Conservation (phyloP, 2,329 filamentous ascomycete genomes). For the Coniella lustricola region DNA sequence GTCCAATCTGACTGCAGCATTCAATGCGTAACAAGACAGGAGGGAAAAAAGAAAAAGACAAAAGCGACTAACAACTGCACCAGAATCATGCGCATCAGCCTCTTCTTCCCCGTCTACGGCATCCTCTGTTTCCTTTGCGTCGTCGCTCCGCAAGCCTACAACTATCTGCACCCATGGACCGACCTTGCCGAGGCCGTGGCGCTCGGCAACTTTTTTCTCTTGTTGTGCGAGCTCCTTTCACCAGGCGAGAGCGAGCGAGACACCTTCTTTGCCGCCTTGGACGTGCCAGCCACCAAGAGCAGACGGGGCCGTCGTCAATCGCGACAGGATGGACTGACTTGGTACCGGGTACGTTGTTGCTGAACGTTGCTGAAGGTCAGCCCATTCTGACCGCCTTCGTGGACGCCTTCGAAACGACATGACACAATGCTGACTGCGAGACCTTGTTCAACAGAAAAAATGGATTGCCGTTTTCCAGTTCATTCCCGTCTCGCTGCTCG, state of each 20-base stretch:
- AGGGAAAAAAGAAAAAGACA: not conserved
- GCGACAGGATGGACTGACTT: conserved; percentile 23
- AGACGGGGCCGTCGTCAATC: conserved; percentile 8
- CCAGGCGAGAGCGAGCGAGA: conserved; percentile 26
- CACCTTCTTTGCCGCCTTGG: conserved; percentile 29
- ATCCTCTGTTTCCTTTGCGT: conserved; percentile 32
- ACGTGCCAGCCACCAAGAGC: conserved; percentile 22
- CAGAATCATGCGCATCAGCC: conserved; percentile 33
- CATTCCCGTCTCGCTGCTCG: conserved; percentile 27
- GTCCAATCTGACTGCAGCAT: not conserved
- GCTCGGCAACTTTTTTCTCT: conserved; percentile 35
- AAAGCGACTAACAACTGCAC: not conserved
- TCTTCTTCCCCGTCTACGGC: conserved; percentile 35
- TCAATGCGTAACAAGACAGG: not conserved
- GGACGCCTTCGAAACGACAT: not conserved
- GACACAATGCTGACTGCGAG: not conserved
- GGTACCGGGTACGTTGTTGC: conserved; percentile 23
- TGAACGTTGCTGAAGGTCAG: too few relatives aligned
- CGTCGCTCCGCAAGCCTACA: conserved; percentile 27
- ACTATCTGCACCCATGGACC: conserved; percentile 33
- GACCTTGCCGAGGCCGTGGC: conserved; percentile 33
- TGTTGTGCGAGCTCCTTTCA: conserved; percentile 34
- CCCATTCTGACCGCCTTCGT: not conserved
- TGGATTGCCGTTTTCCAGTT: conserved; percentile 35
- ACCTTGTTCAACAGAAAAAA: conserved; percentile 13